Percentiles rank a stretch among this genome's conserved stretches.
Conservation (phyloP, 805 yeast species). For the Myxozyma geophila region DNA sequence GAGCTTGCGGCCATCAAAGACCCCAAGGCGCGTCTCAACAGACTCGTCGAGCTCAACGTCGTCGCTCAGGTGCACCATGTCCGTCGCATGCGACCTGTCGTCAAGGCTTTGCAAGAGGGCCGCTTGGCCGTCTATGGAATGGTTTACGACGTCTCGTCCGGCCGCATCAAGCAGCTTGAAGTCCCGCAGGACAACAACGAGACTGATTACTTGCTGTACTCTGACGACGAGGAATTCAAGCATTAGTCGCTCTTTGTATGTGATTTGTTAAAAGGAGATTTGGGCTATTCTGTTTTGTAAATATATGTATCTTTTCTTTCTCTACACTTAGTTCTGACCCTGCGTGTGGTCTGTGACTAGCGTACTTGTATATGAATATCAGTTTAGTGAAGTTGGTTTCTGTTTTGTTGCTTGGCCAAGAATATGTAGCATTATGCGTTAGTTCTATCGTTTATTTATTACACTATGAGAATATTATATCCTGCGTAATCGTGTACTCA, state of each 20-base stretch:
- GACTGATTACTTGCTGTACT: constrained; percentile 27
- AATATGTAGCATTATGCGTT: too few species aligned
- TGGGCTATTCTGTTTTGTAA: too few species aligned
- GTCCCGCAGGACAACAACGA: constrained; percentile 45
- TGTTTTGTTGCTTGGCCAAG: too few species aligned
- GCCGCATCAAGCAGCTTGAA: constrained; percentile 57
- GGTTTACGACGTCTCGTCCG: constrained; percentile 81
- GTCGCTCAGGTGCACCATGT: constrained; percentile 71
- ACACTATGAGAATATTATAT: too few species aligned
- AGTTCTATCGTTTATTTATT: too few species aligned
- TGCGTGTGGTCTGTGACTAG: too few species aligned
- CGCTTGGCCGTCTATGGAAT: constrained; percentile 80
- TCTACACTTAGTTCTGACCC: too few species aligned
- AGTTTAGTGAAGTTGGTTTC: too few species aligned
- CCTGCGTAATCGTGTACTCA: too few species aligned
- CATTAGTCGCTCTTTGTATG: background rate
- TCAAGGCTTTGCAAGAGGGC: constrained; percentile 63
- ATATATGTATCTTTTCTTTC: too few species aligned
- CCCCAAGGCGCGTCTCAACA: constrained; percentile 59
- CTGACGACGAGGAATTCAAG: constrained; percentile 4
- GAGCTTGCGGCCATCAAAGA: constrained; percentile 57
- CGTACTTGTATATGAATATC: too few species aligned
- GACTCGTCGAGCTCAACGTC: constrained; percentile 77
- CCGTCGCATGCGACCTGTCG: constrained; percentile 64
- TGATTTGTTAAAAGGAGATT: too few species aligned